These are phyloP conservation scores for Salicornia ramosissima DNA, from an alignment of 148 eudicot species.

Conservation along the genomic window DNA sequence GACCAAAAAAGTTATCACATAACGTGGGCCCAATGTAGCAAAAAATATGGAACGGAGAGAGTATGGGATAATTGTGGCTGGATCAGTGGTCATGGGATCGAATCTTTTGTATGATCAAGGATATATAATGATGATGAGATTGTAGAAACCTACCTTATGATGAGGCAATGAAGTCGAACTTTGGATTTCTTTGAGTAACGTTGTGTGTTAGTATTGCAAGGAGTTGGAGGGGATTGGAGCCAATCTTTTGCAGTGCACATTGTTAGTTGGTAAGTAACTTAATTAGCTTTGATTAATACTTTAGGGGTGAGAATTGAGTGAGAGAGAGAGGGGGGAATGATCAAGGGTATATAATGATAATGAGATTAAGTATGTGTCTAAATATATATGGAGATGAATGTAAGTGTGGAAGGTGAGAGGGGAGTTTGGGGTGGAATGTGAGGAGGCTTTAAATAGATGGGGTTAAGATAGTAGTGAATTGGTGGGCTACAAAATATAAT, in stretches of 20 bases:
- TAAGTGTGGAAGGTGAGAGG: background rate
- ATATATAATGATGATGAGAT: no score
- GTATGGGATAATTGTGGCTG: background rate
- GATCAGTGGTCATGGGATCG: background rate
- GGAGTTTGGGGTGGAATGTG: conserved; percentile 15
- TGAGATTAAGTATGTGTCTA: no score
- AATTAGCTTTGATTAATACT: background rate
- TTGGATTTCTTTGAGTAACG: conserved; percentile 28
- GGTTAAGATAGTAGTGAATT: conserved; percentile 30
- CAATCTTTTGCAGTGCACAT: conserved; percentile 40
- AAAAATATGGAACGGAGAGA: no score
- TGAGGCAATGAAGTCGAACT: conserved; percentile 31
- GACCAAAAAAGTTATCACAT: no score
- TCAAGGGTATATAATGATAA: no score
- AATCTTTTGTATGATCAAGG: background rate
- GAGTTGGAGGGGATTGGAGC: conserved; percentile 26
- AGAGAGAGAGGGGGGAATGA: no score
- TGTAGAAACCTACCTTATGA: conserved; percentile 11
- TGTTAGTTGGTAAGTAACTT: conserved; percentile 1
- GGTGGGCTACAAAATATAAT: conserved; percentile 27
- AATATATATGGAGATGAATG: no score
- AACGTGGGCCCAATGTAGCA: no score
- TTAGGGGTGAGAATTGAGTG: background rate
- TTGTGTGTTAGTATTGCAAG: background rate
- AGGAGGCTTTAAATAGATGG: conserved; percentile 35